Evolutionary conservation across 1,284 basidiomycete species (phyloP), one percentile per base, ranked within the genome.

Genomic region (Mycosarcoma mackinlayi): DNA sequence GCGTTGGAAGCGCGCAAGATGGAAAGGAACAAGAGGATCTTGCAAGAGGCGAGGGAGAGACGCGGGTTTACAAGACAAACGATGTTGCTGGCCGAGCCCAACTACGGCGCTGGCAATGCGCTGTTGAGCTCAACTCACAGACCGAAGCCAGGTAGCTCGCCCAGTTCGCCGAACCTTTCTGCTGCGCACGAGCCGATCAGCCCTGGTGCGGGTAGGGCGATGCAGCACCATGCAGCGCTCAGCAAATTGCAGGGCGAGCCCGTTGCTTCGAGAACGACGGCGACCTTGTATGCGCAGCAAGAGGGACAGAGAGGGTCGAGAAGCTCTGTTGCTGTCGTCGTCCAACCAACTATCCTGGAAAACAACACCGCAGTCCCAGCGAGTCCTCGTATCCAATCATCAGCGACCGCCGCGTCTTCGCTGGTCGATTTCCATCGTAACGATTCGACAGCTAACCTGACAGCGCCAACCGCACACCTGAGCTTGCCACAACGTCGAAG

Each of bases 31-130:
- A 39, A 52, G 4, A 46, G 45, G 30, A 47, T 64, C 25, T 44
- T 74, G 45, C 59, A 64, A 25, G 72, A 74, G 34, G 66, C 72
- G 13, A 47, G 72, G 27, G 72, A 74, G 13, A 41, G 72, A 21
- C 35, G 72, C 11, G 67, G 48, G 6, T 59, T 56, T 10, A 66
- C 69, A 3, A 35, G 63, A n/a, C 54, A 62, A 21, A 55, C 59
- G 35, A 55, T 48, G 21, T 19, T 72, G 48, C 42, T 66, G 6
- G 37, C 47, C 14, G 58, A 62, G 55, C 55, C 63, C 10, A 72
- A 72, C 40, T 72, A 66, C 25, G 69, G 69, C 3, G 69, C 69
- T 10, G 69, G 69, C 11, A 72, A 59, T 34, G 59, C 63, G 11
- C 37, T 71, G 38, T 41, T 64, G 13, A 51, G 39, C 3, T 46